Conservation (phyloP, 2,329 filamentous ascomycete genomes). For the Exophiala dermatitidis region DNA sequence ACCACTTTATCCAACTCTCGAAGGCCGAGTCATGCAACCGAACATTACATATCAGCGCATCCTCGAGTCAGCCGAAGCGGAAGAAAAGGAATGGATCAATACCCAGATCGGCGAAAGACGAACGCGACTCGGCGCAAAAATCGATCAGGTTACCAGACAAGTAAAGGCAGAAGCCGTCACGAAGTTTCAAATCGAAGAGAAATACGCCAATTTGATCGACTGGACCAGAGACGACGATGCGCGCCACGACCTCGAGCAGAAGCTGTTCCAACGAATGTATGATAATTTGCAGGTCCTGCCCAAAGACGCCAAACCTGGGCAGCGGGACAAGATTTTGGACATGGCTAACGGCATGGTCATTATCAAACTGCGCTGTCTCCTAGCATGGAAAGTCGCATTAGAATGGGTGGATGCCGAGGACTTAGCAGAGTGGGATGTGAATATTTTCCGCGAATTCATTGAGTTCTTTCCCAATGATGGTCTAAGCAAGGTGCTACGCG, state of each 20-base stretch:
- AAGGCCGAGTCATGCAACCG: constrained; percentile 75
- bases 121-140: constrained; percentile 75
- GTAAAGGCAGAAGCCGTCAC: constrained; percentile 79
- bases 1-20: constrained; percentile 70
- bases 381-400: constrained; percentile 85
- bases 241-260: constrained; percentile 81
- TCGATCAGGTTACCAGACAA: constrained; percentile 75
- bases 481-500: constrained; percentile 71
- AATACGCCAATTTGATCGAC: constrained; percentile 79
- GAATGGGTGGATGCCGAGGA: constrained; percentile 79
- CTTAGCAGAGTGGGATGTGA: constrained; percentile 68
- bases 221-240: constrained; percentile 85
- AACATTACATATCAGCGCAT: constrained; percentile 73
- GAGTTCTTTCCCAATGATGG: constrained; percentile 77
- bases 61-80: constrained; percentile 72
- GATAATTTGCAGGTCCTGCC: constrained; percentile 67
- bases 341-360: constrained; percentile 90
- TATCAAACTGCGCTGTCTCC: constrained; percentile 80
- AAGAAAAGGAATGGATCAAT: constrained; percentile 85
- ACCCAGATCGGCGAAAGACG: constrained; percentile 81
- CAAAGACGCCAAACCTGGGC: constrained; percentile 58
- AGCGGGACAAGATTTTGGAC: constrained; percentile 65
- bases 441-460: constrained; percentile 72
- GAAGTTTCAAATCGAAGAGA: constrained; percentile 66
- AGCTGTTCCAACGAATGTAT: constrained; percentile 71